Evolutionary conservation across 257 asterid genomes (phyloP).

Genomic region (Solanum arcanum): DNA sequence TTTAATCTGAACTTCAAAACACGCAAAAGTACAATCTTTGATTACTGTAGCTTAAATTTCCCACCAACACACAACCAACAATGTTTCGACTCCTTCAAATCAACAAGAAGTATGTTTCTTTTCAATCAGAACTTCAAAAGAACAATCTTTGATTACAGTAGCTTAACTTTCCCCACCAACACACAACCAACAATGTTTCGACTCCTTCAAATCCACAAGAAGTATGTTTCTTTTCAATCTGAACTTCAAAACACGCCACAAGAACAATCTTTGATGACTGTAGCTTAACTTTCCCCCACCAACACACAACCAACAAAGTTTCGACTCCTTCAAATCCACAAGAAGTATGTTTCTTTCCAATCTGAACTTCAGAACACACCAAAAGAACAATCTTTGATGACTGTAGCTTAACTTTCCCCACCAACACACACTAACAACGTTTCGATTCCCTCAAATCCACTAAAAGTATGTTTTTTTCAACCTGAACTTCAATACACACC

Average conservation of each 20-base stretch:
- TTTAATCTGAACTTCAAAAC: neutral
- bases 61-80: neutral
- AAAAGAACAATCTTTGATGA: conserved; percentile 59
- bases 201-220: too few relatives aligned
- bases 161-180: too few relatives aligned
- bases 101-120: neutral
- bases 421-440: neutral
- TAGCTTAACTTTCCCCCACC: neutral
- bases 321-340: neutral
- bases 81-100: neutral
- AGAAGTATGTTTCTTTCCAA: neutral
- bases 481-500: neutral
- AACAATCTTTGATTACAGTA: too few relatives aligned
- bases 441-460: neutral
- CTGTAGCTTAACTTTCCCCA: conserved; percentile 1
- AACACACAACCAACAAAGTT: neutral
- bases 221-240: too few relatives aligned
- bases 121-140: too few relatives aligned
- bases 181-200: too few relatives aligned
- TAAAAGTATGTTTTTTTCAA: neutral
- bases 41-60: neutral
- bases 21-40: neutral
- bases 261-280: conserved; percentile 23
- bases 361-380: conserved; percentile 20
- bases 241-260: too few relatives aligned